These are phyloP conservation scores for Saccharomycopsis guyanensis DNA, from an alignment of 805 yeast species.

Conservation along the genomic window DNA sequence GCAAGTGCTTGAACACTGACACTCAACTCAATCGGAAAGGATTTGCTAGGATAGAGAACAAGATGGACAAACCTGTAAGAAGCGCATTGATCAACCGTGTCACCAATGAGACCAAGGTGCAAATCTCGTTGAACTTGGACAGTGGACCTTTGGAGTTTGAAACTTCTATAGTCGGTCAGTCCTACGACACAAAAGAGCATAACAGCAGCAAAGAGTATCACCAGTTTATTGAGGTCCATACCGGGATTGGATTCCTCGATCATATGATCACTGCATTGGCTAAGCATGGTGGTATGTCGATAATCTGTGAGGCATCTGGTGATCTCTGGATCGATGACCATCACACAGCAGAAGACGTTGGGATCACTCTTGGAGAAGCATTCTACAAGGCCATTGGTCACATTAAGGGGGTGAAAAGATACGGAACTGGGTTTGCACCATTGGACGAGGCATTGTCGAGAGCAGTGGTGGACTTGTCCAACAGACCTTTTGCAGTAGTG, in stretches of 20 bases:
- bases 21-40: too few species aligned
- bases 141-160: conserved; percentile 73
- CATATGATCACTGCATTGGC: conserved; percentile 98
- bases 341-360: conserved; percentile 94
- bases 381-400: conserved; percentile 86
- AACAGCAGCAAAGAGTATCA: conserved; percentile 39
- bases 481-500: conserved; percentile 85
- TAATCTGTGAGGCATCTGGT: conserved; percentile 83
- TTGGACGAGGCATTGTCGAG: conserved; percentile 92
- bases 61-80: too few species aligned
- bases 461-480: conserved; percentile 93
- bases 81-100: conserved; percentile 39
- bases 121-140: conserved; percentile 72
- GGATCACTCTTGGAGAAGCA: conserved; percentile 83
- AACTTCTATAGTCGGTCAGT: conserved; percentile 40
- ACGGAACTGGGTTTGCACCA: conserved; percentile 92
- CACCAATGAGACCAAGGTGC: conserved; percentile 92
- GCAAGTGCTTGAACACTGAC: too few species aligned
- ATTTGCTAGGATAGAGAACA: too few species aligned
- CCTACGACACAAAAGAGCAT: conserved; percentile 24
- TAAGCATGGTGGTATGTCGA: conserved; percentile 94
- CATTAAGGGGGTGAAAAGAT: conserved; percentile 84
- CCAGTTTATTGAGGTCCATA: conserved; percentile 72
- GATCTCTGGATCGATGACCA: conserved; percentile 96
- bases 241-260: conserved; percentile 93